Evolutionary conservation across 179 eudicot species (phyloP), one percentile per base, ranked within the genome.

Genomic region (Nepenthes alata): DNA sequence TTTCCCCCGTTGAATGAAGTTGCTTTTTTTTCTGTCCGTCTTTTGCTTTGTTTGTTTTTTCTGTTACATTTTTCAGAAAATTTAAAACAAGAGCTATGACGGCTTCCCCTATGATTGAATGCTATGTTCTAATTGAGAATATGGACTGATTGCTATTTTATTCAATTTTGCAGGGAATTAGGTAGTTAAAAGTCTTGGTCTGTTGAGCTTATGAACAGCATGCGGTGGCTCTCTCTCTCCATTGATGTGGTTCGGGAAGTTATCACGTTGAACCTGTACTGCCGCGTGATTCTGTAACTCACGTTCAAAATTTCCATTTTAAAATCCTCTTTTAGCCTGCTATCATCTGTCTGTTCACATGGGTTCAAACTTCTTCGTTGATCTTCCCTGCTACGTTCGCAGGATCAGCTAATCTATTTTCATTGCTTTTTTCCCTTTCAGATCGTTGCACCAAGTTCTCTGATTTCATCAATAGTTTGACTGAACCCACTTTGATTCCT

Each of bases 271-370:
- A 86, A 89, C 75, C 58, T 89, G 63, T 85, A 80, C 59, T 93
- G 98, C 69, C 89, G 87, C 41, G 95, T 93, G 37, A 93, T 93
- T 76, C 95, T 93, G 72, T 93, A 93, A 74, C 45, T 4, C 45
- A 41, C 8, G 6, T 41, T 41, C 8, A 4, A 41, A 7, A 41
- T 4, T 4, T 7, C 45, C 45, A n/a, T 2, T 12, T n/a, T 52
- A 0, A 7, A 52, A 52, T 52, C 16, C 37, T 11, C 49, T 50
- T 14, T 2, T 2, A n/a, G 7, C 12, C 48, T 12, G 37, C 45
- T 25, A 25, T 25, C 25, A 25, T 25, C 25, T 25, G 25, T 25
- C 25, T 25, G 25, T 25, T 36, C 52, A 50, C 12, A 77, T 77
- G 81, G 81, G 81, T 58, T 77, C 81, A 59, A 71, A 54, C n/a